These are phyloP conservation scores for Orobanche coerulescens DNA, from an alignment of 257 asterid species.

Conservation along the genomic window DNA sequence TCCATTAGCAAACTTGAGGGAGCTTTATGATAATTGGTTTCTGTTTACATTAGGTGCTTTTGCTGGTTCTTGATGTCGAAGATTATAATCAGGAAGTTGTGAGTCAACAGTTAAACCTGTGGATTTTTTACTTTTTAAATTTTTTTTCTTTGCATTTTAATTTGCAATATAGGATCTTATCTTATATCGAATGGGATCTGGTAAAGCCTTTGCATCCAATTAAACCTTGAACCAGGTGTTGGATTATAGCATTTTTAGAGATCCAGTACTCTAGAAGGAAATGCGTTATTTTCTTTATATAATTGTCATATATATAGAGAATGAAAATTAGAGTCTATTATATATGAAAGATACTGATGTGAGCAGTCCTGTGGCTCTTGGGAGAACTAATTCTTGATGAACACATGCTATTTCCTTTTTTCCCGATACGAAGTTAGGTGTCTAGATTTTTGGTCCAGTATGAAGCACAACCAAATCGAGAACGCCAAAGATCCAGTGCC, in stretches of 20 bases:
- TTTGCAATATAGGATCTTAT: constrained; percentile 2
- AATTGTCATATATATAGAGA: not conserved
- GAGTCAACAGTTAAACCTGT: constrained; percentile 13
- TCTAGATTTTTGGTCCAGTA: constrained; percentile 1
- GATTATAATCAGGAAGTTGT: not conserved
- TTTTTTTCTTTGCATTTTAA: constrained; percentile 1
- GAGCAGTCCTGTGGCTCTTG: not conserved
- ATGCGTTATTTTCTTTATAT: not conserved
- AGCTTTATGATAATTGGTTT: constrained; percentile 8
- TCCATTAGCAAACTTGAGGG: not conserved
- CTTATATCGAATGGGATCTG: constrained; percentile 8
- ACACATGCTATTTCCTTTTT: not conserved
- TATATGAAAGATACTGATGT: not conserved
- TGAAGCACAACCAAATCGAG: not conserved
- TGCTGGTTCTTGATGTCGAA: not conserved
- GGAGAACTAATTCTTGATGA: not conserved
- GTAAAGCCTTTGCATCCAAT: constrained; percentile 13
- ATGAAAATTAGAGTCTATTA: not conserved
- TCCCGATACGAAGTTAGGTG: constrained; percentile 14
- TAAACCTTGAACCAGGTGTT: constrained; percentile 9
- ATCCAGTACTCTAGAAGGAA: constrained; percentile 2
- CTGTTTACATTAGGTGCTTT: constrained; percentile 9
- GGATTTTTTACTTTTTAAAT: not conserved
- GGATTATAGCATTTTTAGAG: not conserved
- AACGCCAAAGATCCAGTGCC: constrained; percentile 5